phyloP scores from a whole-genome alignment of 352 stramenopile species.

The Pythium insidiosum region DNA sequence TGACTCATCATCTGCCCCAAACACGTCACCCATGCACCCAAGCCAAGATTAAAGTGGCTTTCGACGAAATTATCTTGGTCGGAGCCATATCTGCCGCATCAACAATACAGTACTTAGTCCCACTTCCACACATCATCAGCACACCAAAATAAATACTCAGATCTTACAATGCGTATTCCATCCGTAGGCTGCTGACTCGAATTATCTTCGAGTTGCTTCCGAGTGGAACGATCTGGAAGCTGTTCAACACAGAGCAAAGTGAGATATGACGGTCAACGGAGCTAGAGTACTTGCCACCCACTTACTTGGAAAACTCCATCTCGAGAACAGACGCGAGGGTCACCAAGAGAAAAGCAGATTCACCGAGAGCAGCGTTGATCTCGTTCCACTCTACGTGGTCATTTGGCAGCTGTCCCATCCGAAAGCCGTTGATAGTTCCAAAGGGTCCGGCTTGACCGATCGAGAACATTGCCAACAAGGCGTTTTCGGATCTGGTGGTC shows the following conservation, averaged over 20 bases:
- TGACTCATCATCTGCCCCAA: conserved; percentile 56
- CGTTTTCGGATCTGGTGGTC: conserved; percentile 41
- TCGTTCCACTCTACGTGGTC: conserved; percentile 81
- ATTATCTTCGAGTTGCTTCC: conserved; percentile 86
- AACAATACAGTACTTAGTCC: no score
- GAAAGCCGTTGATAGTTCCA: conserved; percentile 81
- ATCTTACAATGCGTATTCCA: conserved; percentile 77
- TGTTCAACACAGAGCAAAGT: conserved; percentile 9
- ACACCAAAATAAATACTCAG: no score
- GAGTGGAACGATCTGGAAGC: conserved; percentile 81
- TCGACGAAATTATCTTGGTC: conserved; percentile 81
- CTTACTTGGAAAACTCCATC: conserved; percentile 63
- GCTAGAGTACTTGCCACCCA: no score
- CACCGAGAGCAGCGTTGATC: conserved; percentile 78
- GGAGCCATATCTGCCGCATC: conserved; percentile 58
- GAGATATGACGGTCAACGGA: conserved; percentile 1
- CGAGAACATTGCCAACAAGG: conserved; percentile 67
- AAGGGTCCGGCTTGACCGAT: conserved; percentile 69
- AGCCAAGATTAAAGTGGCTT: conserved; percentile 80
- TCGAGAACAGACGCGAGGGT: conserved; percentile 50
- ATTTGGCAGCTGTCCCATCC: conserved; percentile 50
- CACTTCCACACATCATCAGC: no score
- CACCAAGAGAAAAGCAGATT: conserved; percentile 60
- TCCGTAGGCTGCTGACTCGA: conserved; percentile 58
- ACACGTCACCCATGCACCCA: conserved; percentile 75